Evolutionary conservation across 805 yeast genomes (phyloP), one percentile per base, ranked within the genome.

Genomic region (Peterozyma toletana): DNA sequence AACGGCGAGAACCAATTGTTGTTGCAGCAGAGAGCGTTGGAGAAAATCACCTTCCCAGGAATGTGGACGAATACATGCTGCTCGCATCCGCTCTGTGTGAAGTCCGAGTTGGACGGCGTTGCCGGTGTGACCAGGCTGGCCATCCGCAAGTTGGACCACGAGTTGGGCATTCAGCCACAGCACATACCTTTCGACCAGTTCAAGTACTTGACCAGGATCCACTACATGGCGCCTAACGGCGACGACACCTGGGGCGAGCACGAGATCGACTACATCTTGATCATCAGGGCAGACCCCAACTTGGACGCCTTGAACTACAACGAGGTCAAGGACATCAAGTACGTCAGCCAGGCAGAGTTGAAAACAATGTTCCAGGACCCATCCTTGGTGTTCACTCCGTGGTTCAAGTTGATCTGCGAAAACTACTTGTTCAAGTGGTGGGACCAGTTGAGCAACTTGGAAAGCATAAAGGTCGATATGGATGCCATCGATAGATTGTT

Each of bases 51-150:
- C 1, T 93, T 93, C 64, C 95, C 98, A 1, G 80, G 80, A 46
- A 80, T 90, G 83, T 93, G 99, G 99, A 93, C 99, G 21, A 93
- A 93, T 63, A 93, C 99, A 2, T 93, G 99, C 66, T 93, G 99
- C 63, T 90, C 98, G 1, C 99, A 93, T 62, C 99, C 99, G 9
- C 71, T 93, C 42, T 88, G 96, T 43, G 78, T 88, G 33, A 75
- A 81, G 34, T 68, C 78, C 33, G 99, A 93, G 63, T 68, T 89
- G 58, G 66, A 71, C 33, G 86, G 95, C 9, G 70, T 91, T 7
- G 63, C 64, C 27, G 99, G 99, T 46, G 95, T 78, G 43, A 85
- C 80, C 57, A 68, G 70, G 36, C 99, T 99, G 2, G 97, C 98
- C 3, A 84, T 82, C 54, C 80, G 99, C 60, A 93, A 93, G 62